Evolutionary conservation across 768 basidiomycete genomes (phyloP), one percentile per base, ranked within the genome.

Genomic region (Dictyophora rubrovolvata): DNA sequence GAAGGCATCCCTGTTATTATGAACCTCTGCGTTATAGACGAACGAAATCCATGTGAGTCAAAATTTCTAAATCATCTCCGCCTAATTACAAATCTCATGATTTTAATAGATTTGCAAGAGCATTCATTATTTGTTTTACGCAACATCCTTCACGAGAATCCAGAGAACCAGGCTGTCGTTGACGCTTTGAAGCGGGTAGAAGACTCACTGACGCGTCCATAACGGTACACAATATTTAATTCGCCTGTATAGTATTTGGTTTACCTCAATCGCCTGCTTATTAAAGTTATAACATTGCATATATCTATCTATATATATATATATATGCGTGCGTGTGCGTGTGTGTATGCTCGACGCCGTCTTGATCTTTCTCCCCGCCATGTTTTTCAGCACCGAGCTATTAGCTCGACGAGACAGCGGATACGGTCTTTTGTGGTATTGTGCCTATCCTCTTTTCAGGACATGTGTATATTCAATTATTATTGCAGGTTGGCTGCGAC

Each of bases 31-130:
- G 89, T 90, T 17, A 75, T 92, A 23, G 93, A 97, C 68, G 93
- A 93, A 65, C 74, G 86, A 59, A 96, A 94, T 71, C 93, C 93
- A 42, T 93, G 93, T 95, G 69, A 72, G 93, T 82, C n/a, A n/a
- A n/a, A n/a, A n/a, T n/a, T n/a, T n/a, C n/a, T n/a, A 22, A 18
- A 9, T 56, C 37, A 28, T 47, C 14, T 33, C 20, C 22, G 22
- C n/a, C 33, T 14, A 7, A 1, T n/a, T 33, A 34, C n/a, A n/a
- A n/a, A n/a, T n/a, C n/a, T n/a, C n/a, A n/a, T n/a, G n/a, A n/a
- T n/a, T n/a, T n/a, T n/a, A n/a, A n/a, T 66, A 93, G 94, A 91
- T 71, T 74, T 98, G 51, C 85, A 92, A 18, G 94, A 97, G 72
- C 90, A 96, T 67, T 92, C 93, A 1, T 81, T 97, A 47, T 85